Base-by-base conservation (phyloP, 352 stramenopile species). In the Globisporangium canariense region DNA sequence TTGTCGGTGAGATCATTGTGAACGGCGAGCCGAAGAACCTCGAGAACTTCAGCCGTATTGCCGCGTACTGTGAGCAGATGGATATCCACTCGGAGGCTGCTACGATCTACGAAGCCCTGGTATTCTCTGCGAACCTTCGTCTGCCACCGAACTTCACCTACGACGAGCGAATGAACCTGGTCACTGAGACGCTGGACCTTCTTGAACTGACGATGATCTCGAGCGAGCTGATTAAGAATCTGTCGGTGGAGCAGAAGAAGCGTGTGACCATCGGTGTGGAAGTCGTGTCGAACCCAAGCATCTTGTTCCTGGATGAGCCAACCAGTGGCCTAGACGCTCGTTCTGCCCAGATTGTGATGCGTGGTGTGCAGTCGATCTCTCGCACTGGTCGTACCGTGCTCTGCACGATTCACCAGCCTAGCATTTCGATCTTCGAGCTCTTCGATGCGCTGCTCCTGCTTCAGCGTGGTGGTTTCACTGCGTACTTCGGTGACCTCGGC, bases 251-350 rank as follows among this genome's bases (percentile, higher is more conserved):
- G 61, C 88, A 98, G 66, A 89, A 93, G 71, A 98, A 98, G 73
- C 78, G 92, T 25, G 73, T 98, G n/a, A 94, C 91, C 10, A 98
- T 98, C 58, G 95, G 81, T n/a, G 82, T 96, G 8, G 91, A 98
- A 70, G 77, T 98, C 32, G 93, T 97, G 7, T 72, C 88, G 4
- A 97, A 98, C 67, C 95, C 95, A 30, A 93, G 92, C 61, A 79
- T 99, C 22, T 60, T 99, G 62, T 97, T 99, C 68, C 64, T 99
- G 30, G 94, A 98, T 55, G 96, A 98, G 59, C 92, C 94, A 0
- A 98, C 92, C 0, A 91, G 74, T 65, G 89, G 90, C 10, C 68
- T 98, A 20, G 93, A 98, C 64, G 78, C 86, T 0, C 86, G 79
- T 8, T 88, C 93, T 40, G 92, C 92, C 11, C 70, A 89, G 38